These are phyloP conservation scores for Scheffersomyces stipitis DNA, from an alignment of 805 yeast genomes.

Conservation along the genomic window DNA sequence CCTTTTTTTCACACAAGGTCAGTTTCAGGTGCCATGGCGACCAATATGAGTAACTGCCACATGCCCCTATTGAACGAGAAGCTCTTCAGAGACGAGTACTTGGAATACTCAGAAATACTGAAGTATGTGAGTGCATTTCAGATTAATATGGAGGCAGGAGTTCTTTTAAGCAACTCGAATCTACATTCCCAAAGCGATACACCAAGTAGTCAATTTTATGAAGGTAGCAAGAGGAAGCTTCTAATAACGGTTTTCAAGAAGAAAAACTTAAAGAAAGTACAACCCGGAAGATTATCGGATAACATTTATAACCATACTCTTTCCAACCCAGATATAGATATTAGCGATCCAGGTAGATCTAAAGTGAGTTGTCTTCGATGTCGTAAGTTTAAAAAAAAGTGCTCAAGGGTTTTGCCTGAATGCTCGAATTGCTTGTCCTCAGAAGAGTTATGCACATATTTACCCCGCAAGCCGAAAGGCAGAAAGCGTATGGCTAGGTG, in stretches of 20 bases:
- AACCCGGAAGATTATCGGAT: constrained; percentile 4
- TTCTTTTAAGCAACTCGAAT: too few relatives aligned
- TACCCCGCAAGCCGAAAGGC: constrained; percentile 16
- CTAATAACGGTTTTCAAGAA: constrained; percentile 29
- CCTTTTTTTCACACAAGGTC: too few relatives aligned
- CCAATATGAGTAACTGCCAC: too few relatives aligned
- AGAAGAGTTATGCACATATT: constrained; percentile 29
- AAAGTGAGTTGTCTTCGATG: constrained; percentile 31
- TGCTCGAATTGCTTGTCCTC: constrained; percentile 29
- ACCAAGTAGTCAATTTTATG: too few relatives aligned
- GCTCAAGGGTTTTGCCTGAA: constrained; percentile 31
- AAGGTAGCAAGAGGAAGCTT: constrained; percentile 1
- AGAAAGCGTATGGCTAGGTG: too few relatives aligned
- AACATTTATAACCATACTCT: constrained; percentile 23
- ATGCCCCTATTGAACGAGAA: neutral
- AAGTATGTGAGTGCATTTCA: constrained; percentile 23
- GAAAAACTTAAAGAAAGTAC: constrained; percentile 20
- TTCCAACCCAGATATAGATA: constrained; percentile 17
- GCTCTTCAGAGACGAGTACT: neutral
- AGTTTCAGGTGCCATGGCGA: too few relatives aligned
- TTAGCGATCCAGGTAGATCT: constrained; percentile 19
- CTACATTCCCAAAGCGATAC: too few relatives aligned
- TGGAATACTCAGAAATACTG: constrained; percentile 16
- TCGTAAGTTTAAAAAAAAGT: constrained; percentile 29
- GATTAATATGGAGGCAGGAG: constrained; percentile 7